Conservation (phyloP, 140 eudicot species). For the Anethum foeniculum region DNA sequence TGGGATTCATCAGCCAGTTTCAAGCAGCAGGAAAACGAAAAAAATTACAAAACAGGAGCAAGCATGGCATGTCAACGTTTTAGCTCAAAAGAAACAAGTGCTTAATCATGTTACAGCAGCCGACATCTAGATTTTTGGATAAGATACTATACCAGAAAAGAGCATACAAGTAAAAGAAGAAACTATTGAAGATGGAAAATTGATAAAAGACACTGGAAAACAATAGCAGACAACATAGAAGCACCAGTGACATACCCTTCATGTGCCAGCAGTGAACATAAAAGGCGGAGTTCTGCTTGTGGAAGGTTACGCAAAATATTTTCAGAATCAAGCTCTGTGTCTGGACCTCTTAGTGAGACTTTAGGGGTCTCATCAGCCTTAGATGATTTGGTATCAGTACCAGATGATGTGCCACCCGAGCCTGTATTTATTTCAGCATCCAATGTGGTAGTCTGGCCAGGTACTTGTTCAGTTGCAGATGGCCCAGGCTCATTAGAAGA, state of each 20-base stretch:
- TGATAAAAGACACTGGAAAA: background rate
- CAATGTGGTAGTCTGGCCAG: slow-evolving; percentile 39
- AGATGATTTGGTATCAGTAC: slow-evolving; percentile 21
- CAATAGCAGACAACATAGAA: slow-evolving; percentile 1
- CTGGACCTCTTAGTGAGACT: slow-evolving; percentile 44
- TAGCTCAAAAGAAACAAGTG: background rate
- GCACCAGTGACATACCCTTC: slow-evolving; percentile 51
- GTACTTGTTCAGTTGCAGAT: slow-evolving; percentile 46
- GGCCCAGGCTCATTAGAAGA: slow-evolving; percentile 38
- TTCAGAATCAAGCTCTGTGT: slow-evolving; percentile 26
- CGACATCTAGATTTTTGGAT: background rate
- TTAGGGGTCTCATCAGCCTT: slow-evolving; percentile 33
- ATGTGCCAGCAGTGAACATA: slow-evolving; percentile 85
- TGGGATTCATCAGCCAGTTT: background rate
- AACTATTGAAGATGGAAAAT: background rate
- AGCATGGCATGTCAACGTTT: background rate
- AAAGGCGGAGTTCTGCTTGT: slow-evolving; percentile 67
- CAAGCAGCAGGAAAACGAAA: background rate
- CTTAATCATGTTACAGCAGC: background rate
- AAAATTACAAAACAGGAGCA: background rate
- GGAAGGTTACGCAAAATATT: slow-evolving; percentile 51
- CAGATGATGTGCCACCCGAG: slow-evolving; percentile 27
- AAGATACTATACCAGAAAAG: background rate
- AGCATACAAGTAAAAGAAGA: background rate
- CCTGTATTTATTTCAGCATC: slow-evolving; percentile 40